These are phyloP conservation scores for Cutaneotrichosporon mucoides DNA, from an alignment of 1,284 basidiomycete species.

Conservation along the genomic window DNA sequence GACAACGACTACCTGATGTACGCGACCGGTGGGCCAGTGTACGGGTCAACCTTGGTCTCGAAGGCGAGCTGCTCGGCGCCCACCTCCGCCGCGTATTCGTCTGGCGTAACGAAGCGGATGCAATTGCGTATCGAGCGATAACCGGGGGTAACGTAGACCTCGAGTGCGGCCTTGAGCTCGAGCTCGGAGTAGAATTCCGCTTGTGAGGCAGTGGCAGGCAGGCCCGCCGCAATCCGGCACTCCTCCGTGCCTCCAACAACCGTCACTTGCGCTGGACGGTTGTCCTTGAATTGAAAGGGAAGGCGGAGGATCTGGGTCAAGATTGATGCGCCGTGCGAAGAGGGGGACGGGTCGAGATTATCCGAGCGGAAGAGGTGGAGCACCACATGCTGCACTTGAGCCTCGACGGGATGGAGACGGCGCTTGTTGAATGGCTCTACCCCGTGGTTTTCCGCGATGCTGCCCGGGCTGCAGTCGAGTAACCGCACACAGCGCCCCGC, in stretches of 20 bases:
- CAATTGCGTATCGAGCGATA: not conserved
- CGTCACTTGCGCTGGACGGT: not conserved
- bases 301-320: too few relatives aligned
- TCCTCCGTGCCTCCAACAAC: not conserved
- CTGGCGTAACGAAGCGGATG: not conserved
- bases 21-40: not conserved
- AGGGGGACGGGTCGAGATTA: too few relatives aligned
- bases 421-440: too few relatives aligned
- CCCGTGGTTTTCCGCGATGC: too few relatives aligned
- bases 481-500: too few relatives aligned
- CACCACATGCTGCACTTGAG: too few relatives aligned
- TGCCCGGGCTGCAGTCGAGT: too few relatives aligned
- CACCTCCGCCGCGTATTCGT: not conserved
- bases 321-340: too few relatives aligned
- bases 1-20: not conserved
- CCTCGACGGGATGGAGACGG: too few relatives aligned
- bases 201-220: not conserved
- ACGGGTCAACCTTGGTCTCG: not conserved
- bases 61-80: not conserved
- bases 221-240: not conserved
- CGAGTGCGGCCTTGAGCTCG: not conserved
- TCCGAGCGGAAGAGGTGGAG: too few relatives aligned
- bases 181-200: not conserved
- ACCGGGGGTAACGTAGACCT: not conserved
- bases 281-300: too few relatives aligned